Conservation (phyloP, 495 filamentous ascomycete species). For the Aspergillus steynii region DNA sequence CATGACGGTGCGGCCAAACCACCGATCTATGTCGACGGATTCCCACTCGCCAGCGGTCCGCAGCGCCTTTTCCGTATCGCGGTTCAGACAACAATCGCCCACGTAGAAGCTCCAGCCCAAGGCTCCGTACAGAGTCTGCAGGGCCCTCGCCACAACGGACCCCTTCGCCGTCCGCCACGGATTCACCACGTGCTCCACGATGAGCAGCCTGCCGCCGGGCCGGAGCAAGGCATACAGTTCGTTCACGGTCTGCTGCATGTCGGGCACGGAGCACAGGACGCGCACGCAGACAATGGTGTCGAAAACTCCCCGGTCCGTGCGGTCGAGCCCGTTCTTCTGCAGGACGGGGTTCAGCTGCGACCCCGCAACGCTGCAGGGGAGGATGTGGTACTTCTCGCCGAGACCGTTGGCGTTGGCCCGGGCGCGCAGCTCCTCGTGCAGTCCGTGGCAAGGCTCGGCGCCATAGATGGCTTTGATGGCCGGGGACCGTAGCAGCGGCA, state of each 20-base stretch:
- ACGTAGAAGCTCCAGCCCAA: constrained; percentile 49
- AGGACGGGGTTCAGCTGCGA: constrained; percentile 38
- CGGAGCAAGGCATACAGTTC: constrained; percentile 63
- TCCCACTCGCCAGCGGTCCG: constrained; percentile 57
- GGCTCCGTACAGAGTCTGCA: constrained; percentile 33
- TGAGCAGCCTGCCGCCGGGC: constrained; percentile 66
- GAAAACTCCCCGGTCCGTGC: constrained; percentile 43
- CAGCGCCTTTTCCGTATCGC: constrained; percentile 55
- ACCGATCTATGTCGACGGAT: constrained; percentile 50
- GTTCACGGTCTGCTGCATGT: constrained; percentile 54
- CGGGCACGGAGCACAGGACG: constrained; percentile 71
- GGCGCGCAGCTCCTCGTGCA: constrained; percentile 52
- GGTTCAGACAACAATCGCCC: constrained; percentile 59
- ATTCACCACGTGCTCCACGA: constrained; percentile 70
- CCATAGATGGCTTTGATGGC: constrained; percentile 62
- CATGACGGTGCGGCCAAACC: constrained; percentile 47
- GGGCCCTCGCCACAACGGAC: constrained; percentile 48
- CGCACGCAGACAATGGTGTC: constrained; percentile 70
- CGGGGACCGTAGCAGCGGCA: constrained; percentile 42
- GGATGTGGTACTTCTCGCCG: constrained; percentile 60
- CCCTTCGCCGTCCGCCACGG: constrained; percentile 48
- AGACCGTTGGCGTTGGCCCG: constrained; percentile 52
- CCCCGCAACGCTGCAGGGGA: constrained; percentile 62
- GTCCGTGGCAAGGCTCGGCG: constrained; percentile 61
- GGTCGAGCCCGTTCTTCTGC: constrained; percentile 42